Evolutionary conservation across 2,329 filamentous ascomycete genomes (phyloP).

Genomic region (Fusarium sp.): DNA sequence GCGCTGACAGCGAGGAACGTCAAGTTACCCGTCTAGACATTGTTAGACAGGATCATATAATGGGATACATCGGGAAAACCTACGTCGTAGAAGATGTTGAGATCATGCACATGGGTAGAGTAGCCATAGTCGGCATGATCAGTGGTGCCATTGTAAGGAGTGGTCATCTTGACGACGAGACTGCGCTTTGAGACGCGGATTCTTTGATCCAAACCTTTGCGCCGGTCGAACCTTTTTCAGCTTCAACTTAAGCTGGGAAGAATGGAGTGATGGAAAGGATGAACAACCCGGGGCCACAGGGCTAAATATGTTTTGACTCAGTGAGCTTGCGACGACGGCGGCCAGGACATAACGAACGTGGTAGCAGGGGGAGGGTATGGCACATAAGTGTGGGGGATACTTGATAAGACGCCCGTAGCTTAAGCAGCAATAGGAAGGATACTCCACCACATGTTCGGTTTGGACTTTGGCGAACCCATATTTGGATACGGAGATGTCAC

Average conservation of each 20-base stretch:
- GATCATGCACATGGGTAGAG: slow-evolving; percentile 66
- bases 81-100: slow-evolving; percentile 88
- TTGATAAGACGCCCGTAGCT: slow-evolving; percentile 42
- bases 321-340: slow-evolving; percentile 7
- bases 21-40: slow-evolving; percentile 76
- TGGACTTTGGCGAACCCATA: background rate
- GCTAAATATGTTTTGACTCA: slow-evolving; percentile 32
- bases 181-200: slow-evolving; percentile 19
- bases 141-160: slow-evolving; percentile 61
- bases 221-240: slow-evolving; percentile 4
- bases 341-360: slow-evolving; percentile 15
- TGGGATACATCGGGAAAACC: slow-evolving; percentile 30
- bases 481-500: background rate
- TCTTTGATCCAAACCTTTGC: slow-evolving; percentile 10
- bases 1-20: slow-evolving; percentile 81
- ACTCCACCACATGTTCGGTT: slow-evolving; percentile 2
- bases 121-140: slow-evolving; percentile 62
- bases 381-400: slow-evolving; percentile 36
- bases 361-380: slow-evolving; percentile 31
- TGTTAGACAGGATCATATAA: background rate
- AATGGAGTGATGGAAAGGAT: slow-evolving; percentile 21
- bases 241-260: slow-evolving; percentile 22
- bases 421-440: slow-evolving; percentile 19
- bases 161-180: slow-evolving; percentile 41
- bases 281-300: slow-evolving; percentile 23